Percentiles rank a stretch among this genome's conserved stretches.
These are phyloP conservation scores for Ustilago cynodontis DNA, from an alignment of 1,284 basidiomycete genomes.

Conservation along the genomic window DNA sequence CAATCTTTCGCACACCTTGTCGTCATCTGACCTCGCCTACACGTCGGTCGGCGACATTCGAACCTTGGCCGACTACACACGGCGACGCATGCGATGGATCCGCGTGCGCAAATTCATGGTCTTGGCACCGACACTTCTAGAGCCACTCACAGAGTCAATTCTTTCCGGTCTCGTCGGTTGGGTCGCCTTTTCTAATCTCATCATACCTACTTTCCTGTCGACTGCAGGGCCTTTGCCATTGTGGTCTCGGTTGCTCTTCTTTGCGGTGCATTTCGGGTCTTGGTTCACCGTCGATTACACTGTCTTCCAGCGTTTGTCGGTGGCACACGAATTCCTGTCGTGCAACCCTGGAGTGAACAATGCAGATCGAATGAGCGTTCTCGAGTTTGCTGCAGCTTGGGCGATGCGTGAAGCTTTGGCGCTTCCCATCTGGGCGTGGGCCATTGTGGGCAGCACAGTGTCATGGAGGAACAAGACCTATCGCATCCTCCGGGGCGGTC, in stretches of 20 bases:
- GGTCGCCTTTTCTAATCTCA: conserved; percentile 42
- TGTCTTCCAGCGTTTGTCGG: conserved; percentile 37
- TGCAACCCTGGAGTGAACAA: conserved; percentile 35
- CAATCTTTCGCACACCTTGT: conserved; percentile 56
- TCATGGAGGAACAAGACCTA: conserved; percentile 51
- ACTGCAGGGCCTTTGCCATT: conserved; percentile 2
- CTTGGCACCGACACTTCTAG: conserved; percentile 61
- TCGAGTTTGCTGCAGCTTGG: conserved; percentile 56
- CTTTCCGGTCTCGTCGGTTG: conserved; percentile 62
- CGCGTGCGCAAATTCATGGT: conserved; percentile 68
- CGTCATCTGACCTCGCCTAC: conserved; percentile 60
- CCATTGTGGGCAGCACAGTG: conserved; percentile 61
- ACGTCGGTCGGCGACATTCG: conserved; percentile 67
- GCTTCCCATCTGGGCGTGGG: conserved; percentile 67
- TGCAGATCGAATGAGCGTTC: conserved; percentile 24
- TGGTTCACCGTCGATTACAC: conserved; percentile 42
- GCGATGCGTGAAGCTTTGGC: conserved; percentile 62
- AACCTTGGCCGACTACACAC: conserved; percentile 62
- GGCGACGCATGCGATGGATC: conserved; percentile 69
- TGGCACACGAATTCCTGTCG: conserved; percentile 35
- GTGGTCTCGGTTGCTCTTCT: conserved; percentile 27
- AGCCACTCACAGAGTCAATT: conserved; percentile 67
- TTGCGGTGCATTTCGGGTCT: conserved; percentile 38
- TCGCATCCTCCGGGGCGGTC: conserved; percentile 40
- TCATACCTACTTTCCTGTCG: conserved; percentile 18